Percentiles rank a stretch among this genome's conserved stretches.
Evolutionary conservation across 352 stramenopile genomes (phyloP).

Genomic region (Pythium utonaiense): DNA sequence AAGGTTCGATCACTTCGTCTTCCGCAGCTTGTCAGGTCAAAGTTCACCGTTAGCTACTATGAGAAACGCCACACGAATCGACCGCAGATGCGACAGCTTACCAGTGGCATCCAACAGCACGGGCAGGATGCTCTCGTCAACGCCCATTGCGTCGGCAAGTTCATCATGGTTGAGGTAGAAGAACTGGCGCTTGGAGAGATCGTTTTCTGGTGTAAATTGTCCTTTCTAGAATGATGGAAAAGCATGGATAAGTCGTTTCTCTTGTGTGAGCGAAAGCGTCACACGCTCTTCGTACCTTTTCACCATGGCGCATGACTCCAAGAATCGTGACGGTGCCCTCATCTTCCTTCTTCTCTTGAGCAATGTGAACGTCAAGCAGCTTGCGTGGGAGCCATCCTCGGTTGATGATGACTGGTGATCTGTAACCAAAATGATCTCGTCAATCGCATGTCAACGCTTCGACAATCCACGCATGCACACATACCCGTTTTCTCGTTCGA

Average conservation of each 20-base stretch:
- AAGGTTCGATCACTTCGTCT: constrained; percentile 24
- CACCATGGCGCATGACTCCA: constrained; percentile 73
- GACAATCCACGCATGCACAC: constrained; percentile 10
- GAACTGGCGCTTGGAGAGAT: constrained; percentile 67
- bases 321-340: constrained; percentile 48
- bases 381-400: constrained; percentile 79
- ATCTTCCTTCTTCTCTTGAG: constrained; percentile 51
- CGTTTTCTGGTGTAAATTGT: constrained; percentile 79
- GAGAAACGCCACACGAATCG: no score
- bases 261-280: no score
- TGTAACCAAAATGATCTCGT: constrained; percentile 18
- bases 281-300: constrained; percentile 71
- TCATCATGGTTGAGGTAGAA: constrained; percentile 83
- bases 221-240: constrained; percentile 35
- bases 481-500: constrained; percentile 67
- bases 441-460: background rate
- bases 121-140: constrained; percentile 55
- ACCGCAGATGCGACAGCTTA: constrained; percentile 22
- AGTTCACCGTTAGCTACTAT: background rate
- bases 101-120: constrained; percentile 76
- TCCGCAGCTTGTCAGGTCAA: constrained; percentile 30
- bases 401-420: constrained; percentile 83
- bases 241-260: background rate
- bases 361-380: constrained; percentile 69
- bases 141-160: constrained; percentile 69